Conservation (phyloP, 2,329 filamentous ascomycete species). For the Penicillium sp. region DNA sequence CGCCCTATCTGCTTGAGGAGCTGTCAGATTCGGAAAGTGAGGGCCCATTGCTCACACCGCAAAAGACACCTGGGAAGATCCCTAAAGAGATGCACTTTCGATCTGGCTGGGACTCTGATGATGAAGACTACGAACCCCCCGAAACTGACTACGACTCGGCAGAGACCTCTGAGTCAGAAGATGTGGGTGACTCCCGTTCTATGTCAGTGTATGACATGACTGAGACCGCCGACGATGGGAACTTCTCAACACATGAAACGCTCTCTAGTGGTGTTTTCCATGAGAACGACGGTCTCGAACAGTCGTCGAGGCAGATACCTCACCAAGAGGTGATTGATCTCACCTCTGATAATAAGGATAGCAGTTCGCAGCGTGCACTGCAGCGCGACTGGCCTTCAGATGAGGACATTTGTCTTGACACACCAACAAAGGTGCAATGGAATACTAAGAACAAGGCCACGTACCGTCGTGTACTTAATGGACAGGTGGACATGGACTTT, state of each 20-base stretch:
- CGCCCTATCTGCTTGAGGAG: neutral
- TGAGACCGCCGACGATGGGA: neutral
- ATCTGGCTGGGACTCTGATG: neutral
- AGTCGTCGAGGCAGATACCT: too few species aligned
- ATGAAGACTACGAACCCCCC: neutral
- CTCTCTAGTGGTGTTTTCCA: neutral
- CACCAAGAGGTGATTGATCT: neutral
- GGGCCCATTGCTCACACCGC: neutral
- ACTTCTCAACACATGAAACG: neutral
- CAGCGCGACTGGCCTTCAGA: neutral
- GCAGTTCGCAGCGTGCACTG: neutral
- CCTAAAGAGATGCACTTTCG: neutral
- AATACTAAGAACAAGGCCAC: neutral
- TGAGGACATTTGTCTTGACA: neutral
- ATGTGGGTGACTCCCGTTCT: neutral
- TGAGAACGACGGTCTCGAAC: neutral
- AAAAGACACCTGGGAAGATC: neutral
- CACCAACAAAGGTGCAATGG: neutral
- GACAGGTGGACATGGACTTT: neutral
- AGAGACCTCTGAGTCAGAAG: neutral
- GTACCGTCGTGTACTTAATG: neutral
- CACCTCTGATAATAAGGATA: neutral
- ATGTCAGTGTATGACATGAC: neutral
- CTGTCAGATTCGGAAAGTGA: slow-evolving; percentile 1
- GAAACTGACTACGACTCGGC: neutral